Evolutionary conservation across 2,329 filamentous ascomycete genomes (phyloP), one percentile per base, ranked within the genome.

Genomic region (Neofusicoccum kwambonambiense): DNA sequence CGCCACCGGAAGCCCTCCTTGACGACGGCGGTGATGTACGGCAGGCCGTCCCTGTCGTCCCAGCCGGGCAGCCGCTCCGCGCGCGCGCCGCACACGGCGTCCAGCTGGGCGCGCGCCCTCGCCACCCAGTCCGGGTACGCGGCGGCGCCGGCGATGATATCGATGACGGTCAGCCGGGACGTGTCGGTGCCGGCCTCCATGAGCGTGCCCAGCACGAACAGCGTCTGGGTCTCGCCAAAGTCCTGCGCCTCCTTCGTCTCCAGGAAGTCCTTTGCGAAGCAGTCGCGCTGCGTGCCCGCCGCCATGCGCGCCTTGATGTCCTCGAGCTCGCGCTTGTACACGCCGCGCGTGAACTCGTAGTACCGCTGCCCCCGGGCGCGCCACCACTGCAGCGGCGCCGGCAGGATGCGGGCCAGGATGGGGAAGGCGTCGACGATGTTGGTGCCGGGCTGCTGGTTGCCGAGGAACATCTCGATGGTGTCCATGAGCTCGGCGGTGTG

Each of bases 201-300:
- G 41, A 75, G 60, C 66, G 67, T 71, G 4, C 74, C 73, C 8
- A 74, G 66, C 3, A 71, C 68, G 65, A 74, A 75, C 8, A 76
- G 67, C 35, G 79, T 72, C 49, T 84, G 82, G 42, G 67, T 68
- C 15, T 68, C 54, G 3, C 65, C 67, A 41, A 70, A 50, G 45
- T 65, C 65, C 56, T 42, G 34, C 8, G 62, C 66, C 0, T 75
- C 71, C 13, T 82, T 76, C 8, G 67, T 66, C 12, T 78, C 69
- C 0, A 82, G 68, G 7, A 83, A 75, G 4, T 81, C 75, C 1
- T 75, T 80, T 0, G 79, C 78, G 31, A 84, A 83, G 27, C 80
- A 83, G 0, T 75, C 69, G 0, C 75, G 76, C 1, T 78, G 73
- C 2, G 65, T 69, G 0, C 80, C 78, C 2, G 74, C 72, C 12